Evolutionary conservation across 139 green algal genomes (phyloP).

Genomic region (Chlamydomonas incerta): DNA sequence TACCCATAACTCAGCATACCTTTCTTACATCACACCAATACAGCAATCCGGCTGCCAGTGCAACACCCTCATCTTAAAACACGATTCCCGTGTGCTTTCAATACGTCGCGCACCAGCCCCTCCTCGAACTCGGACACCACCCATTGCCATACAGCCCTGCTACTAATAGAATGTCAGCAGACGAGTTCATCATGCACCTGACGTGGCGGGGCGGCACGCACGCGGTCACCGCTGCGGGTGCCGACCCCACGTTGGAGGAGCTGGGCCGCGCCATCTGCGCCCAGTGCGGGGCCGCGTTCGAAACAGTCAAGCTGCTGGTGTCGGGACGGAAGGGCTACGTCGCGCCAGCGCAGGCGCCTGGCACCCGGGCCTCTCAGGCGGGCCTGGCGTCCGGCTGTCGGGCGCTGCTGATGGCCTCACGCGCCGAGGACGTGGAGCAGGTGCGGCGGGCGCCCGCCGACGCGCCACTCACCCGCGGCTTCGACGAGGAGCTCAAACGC

Average conservation of each 20-base stretch:
- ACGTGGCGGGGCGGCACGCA: neutral
- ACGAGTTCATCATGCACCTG: neutral
- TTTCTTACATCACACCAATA: too few species aligned
- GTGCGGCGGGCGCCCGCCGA: slow-evolving; percentile 48
- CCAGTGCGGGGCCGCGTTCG: neutral
- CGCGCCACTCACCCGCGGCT: slow-evolving; percentile 48
- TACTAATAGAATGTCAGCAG: too few species aligned
- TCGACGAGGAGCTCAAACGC: slow-evolving; percentile 74
- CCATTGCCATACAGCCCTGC: too few species aligned
- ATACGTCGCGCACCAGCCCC: too few species aligned
- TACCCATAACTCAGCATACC: too few species aligned
- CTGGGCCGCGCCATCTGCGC: neutral
- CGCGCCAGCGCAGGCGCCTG: neutral
- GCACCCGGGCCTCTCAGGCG: neutral
- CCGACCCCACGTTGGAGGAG: neutral
- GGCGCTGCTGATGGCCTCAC: slow-evolving; percentile 59
- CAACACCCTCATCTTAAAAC: too few species aligned
- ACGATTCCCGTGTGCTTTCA: too few species aligned
- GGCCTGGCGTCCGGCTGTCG: slow-evolving; percentile 22
- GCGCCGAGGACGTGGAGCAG: slow-evolving; percentile 39
- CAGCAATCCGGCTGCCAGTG: too few species aligned
- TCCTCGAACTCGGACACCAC: too few species aligned
- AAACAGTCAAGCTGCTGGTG: slow-evolving; percentile 22
- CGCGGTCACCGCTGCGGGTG: neutral
- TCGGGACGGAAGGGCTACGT: slow-evolving; percentile 2